Base-by-base conservation (phyloP, 768 basidiomycete species). In the Lentinula boryana region DNA sequence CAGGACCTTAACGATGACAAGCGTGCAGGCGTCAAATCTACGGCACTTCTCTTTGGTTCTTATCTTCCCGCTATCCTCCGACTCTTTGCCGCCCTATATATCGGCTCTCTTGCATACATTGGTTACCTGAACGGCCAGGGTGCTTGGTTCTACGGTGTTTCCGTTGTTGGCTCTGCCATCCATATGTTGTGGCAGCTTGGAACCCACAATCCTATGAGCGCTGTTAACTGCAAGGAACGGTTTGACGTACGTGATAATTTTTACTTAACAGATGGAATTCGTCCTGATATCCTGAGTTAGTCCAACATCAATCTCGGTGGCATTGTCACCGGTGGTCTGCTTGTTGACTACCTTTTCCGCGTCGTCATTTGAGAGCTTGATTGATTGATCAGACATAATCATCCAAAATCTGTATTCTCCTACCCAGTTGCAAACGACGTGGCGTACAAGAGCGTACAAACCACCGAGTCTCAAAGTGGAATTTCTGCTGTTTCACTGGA, bases 21-120 rank as follows among this genome's bases (percentile, higher is more conserved):
- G 23, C 70, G 75, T 48, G 84, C 78, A 15, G 83, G 82, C 40
- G 81, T 87, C 54, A 84, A 84, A 68, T 85, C 84, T 1, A 86
- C 84, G 50, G 84, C 85, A 0, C 70, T 86, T 13, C 76, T 85
- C n/a, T 86, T 86, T 68, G 82, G 79, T 18, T 66, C 69, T 13
- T 67, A 72, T 33, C 74, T 81, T 27, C 72, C 75, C 38, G 72
- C 74, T 2, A 73, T 85, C 57, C 74, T 86, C 15, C 65, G 76
- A 12, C 60, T 70, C 23, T 81, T 86, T 62, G 71, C 68, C 0
- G 48, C 58, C 9, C 15, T 66, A 1, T 65, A 75, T 23, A 56
- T 74, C 23, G 46, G 55, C 18, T 63, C 66, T 16, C 60, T 77
- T 9, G 50, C 66, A 12, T 21, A 65, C 43, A 68, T 70, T 6